Evolutionary conservation across 352 stramenopile species (phyloP), one percentile per base, ranked within the genome.

Genomic region (Phytophthora cactorum): DNA sequence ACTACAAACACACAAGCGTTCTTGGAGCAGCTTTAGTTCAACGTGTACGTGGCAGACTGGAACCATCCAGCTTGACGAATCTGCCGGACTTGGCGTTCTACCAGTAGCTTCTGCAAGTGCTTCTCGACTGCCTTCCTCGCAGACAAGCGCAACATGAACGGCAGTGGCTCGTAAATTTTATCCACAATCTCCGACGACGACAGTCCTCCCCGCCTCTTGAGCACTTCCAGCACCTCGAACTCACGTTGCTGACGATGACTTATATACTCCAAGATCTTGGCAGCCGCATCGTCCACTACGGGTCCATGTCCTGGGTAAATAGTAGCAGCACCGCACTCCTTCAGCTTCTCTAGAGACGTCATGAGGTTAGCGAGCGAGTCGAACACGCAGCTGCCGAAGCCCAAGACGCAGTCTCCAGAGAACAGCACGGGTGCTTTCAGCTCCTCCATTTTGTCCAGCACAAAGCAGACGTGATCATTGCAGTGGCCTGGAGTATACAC

Each of bases 401-500:
- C 91, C 43, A 97, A 66, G 5, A 97, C 59, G 51, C 89, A 96
- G 66, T 97, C 90, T 52, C 89, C 90, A 1, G 87, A 93, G 61
- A 97, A 96, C 8, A 97, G 61, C 7, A 70, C 51, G 27, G 43
- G 27, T 14, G 47, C 43, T 25, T 72, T 50, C 1, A 77, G 44
- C 4, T 44, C 50, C 0, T 64, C 32, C 15, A 64, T 57, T 27
- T 74, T 59, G 32, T 90, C 65, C 27, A 96, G 56, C 9, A 93
- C 27, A 31, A 97, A 96, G 61, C 84, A 91, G 46, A 93, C 78
- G 68, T 97, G 89, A 63, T 97, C 90, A 54, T 83, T 82, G 59
- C 85, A 93, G 63, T 97, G 91, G 25, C 90, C 91, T 6, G 91
- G 90, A 46, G 89, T 95, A 69, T 90, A 89, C 52, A 96, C 63